A percentile compares a stretch with the other conserved stretches of the same genome.
These are phyloP conservation scores for Balakata baccata DNA, from an alignment of 345 rosid genomes.

Conservation along the genomic window DNA sequence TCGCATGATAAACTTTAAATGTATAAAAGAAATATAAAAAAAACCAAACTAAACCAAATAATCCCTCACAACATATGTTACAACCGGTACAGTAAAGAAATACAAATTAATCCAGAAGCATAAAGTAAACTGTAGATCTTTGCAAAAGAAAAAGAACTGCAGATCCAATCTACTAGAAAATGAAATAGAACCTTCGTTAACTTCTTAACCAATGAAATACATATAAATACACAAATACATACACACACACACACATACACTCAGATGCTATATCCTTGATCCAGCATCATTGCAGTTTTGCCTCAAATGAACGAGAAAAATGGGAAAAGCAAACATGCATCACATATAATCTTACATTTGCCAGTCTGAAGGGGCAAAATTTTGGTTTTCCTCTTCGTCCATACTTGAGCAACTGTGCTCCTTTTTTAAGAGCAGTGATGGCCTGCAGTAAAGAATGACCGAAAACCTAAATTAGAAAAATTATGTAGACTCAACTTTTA, in stretches of 20 bases:
- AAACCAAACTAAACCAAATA: not conserved
- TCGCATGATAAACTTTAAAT: too few relatives aligned
- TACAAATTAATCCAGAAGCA: not conserved
- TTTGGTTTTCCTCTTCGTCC: slow-evolving; percentile 31
- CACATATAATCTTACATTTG: slow-evolving; percentile 16
- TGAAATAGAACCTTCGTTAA: not conserved
- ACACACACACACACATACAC: not conserved
- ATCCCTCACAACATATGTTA: not conserved
- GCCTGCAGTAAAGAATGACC: slow-evolving; percentile 13
- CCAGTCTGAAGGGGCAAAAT: slow-evolving; percentile 28
- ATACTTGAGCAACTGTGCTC: slow-evolving; percentile 26
- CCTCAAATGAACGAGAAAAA: not conserved
- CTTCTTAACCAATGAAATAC: not conserved
- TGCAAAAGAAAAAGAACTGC: too few relatives aligned
- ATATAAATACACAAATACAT: not conserved
- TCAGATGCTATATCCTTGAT: not conserved
- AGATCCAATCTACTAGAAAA: slow-evolving; percentile 2
- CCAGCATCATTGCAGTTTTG: not conserved
- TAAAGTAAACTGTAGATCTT: not conserved
- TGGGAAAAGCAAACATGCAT: not conserved
- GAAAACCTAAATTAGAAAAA: not conserved
- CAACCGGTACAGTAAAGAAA: not conserved
- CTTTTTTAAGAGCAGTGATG: slow-evolving; percentile 26
- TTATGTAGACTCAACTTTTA: not conserved
- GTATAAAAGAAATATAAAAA: too few relatives aligned